phyloP scores from a whole-genome alignment of 2,329 filamentous ascomycete species.

The Aspergillus arachidicola region DNA sequence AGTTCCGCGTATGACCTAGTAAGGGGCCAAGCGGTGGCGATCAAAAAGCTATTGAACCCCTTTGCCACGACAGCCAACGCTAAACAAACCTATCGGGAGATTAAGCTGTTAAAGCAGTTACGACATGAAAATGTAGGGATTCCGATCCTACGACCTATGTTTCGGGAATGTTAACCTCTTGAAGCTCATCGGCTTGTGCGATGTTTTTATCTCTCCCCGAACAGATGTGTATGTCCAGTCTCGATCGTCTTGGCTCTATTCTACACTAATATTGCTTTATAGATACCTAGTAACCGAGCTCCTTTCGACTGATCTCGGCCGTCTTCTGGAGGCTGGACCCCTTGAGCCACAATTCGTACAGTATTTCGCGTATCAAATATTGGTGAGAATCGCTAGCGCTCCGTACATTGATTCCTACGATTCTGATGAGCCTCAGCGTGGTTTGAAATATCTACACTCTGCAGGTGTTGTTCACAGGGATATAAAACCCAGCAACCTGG shows the following conservation, averaged over 20 bases:
- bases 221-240: background rate
- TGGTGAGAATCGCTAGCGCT: background rate
- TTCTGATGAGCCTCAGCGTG: constrained; percentile 75
- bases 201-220: constrained; percentile 1
- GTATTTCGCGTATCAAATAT: constrained; percentile 1
- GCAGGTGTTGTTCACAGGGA: constrained; percentile 8
- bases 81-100: constrained; percentile 92
- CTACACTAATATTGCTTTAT: constrained; percentile 9
- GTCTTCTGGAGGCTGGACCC: constrained; percentile 80
- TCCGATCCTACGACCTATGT: constrained; percentile 17
- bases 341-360: background rate
- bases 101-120: constrained; percentile 94
- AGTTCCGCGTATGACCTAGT: constrained; percentile 2
- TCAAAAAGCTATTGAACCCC: constrained; percentile 99
- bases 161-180: background rate
- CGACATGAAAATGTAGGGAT: constrained; percentile 82
- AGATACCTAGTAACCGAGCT: constrained; percentile 98
- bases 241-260: no score
- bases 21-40: constrained; percentile 63
- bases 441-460: constrained; percentile 11
- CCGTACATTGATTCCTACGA: constrained; percentile 34
- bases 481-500: constrained; percentile 5
- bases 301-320: constrained; percentile 91
- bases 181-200: background rate
- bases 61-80: constrained; percentile 96